Percentiles rank a stretch among this genome's conserved stretches.
Evolutionary conservation across 345 rosid genomes (phyloP).

Genomic region (Aurinia saxatilis): DNA sequence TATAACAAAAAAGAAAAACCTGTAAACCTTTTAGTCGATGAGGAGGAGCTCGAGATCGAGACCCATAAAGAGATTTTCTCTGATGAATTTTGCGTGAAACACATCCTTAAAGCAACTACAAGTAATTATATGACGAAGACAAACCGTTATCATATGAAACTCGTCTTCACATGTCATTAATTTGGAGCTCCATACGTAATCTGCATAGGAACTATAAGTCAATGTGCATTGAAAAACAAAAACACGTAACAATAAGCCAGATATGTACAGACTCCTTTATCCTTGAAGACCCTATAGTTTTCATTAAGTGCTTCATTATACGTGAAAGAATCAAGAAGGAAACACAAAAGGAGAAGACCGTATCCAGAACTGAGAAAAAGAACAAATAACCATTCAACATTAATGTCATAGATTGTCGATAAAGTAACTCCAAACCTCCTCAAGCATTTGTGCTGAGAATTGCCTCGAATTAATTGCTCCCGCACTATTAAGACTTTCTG

Average conservation of each 20-base stretch:
- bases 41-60: too few relatives aligned
- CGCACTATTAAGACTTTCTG: conserved; percentile 44
- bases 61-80: too few relatives aligned
- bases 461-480: conserved; percentile 57
- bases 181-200: conserved; percentile 82
- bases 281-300: conserved; percentile 97
- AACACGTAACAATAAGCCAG: neutral
- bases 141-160: too few relatives aligned
- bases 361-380: neutral
- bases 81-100: too few relatives aligned
- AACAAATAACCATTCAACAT: conserved; percentile 11
- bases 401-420: neutral
- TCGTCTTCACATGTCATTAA: too few relatives aligned
- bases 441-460: conserved; percentile 66
- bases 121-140: too few relatives aligned
- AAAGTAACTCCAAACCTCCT: conserved; percentile 73
- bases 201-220: conserved; percentile 30
- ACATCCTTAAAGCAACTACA: too few relatives aligned
- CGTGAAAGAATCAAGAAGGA: too few relatives aligned
- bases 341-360: conserved; percentile 24
- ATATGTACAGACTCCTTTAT: conserved; percentile 57
- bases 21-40: too few relatives aligned
- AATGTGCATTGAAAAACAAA: neutral
- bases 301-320: conserved; percentile 88
- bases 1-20: too few relatives aligned